Conservation (phyloP, 225 moss, liverwort and hornwort genomes). For the Polytrichum commune region DNA sequence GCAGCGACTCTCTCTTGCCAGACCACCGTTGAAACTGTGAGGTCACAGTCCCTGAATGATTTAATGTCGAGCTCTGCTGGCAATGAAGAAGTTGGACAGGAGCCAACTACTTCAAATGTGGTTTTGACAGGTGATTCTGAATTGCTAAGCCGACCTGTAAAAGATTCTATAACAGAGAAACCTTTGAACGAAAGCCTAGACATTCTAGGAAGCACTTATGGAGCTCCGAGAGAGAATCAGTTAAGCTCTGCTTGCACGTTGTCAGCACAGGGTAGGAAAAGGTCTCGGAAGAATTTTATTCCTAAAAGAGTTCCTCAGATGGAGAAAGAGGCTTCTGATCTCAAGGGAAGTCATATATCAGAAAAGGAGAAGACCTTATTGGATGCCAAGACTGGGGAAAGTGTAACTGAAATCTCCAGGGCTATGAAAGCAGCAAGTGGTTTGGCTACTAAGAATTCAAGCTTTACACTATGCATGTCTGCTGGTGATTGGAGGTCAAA, state of each 20-base stretch:
- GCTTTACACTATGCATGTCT: constrained; percentile 2
- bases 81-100: background rate
- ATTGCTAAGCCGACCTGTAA: background rate
- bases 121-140: background rate
- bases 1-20: background rate
- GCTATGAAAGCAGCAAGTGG: background rate
- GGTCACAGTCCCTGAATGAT: too few species aligned
- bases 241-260: background rate
- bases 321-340: background rate
- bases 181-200: too few species aligned
- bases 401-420: background rate
- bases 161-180: too few species aligned
- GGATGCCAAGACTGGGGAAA: background rate
- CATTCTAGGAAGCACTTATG: too few species aligned
- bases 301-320: background rate
- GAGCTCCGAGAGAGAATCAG: too few species aligned
- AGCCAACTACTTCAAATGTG: background rate
- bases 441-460: background rate
- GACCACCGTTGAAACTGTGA: constrained; percentile 1
- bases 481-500: constrained; percentile 7
- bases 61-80: constrained; percentile 1
- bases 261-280: constrained; percentile 1
- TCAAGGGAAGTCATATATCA: background rate
- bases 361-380: too few species aligned
- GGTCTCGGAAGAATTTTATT: background rate